Base-by-base conservation (phyloP, 345 rosid species). In the Mallotus nudiflorus region DNA sequence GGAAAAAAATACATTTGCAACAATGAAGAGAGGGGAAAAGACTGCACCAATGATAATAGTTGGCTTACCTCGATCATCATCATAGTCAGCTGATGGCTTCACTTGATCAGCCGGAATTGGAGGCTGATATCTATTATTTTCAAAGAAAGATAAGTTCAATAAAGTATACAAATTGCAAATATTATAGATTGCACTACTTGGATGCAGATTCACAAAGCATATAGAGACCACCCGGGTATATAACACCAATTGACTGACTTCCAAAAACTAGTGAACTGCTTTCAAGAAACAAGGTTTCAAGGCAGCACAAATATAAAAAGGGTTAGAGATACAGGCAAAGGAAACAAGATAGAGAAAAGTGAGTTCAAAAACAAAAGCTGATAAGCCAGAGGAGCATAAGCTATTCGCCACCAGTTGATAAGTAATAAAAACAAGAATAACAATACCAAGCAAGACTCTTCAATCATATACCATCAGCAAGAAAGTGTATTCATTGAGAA, bases 21-120 rank as follows among this genome's bases (percentile, higher is more conserved):
- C 10, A 31, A 40, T 3, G 29, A 14, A 28, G 15, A 56, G 14
- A 19, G 44, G 24, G 19, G 29, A 72, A 25, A 62, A 31, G 13
- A 31, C 42, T 45, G 35, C 13, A 46, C 20, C 12, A 59, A 7
- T 11, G 18, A 42, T 22, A 53, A 53, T 16, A n/a, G 48, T 15
- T 39, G 46, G 55, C 37, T 61, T 71, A 70, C 82, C 82, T 74
- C 82, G 69, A 46, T 74, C 66, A 29, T 69, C 45, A 39, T 78
- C 82, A 70, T 53, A 39, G 66, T 70, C 82, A 74, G 55, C 64
- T 69, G 45, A 66, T 52, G 82, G 75, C 68, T 39, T 78, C 56
- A 78, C 82, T 66, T 66, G 82, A 66, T 78, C 82, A 29, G 66
- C 69, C 22, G 78, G 75, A 53, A 78, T 74, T 44, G 82, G 82